Evolutionary conservation across 2,329 filamentous ascomycete species (phyloP).

Genomic region (Calonectria leucothoes): DNA sequence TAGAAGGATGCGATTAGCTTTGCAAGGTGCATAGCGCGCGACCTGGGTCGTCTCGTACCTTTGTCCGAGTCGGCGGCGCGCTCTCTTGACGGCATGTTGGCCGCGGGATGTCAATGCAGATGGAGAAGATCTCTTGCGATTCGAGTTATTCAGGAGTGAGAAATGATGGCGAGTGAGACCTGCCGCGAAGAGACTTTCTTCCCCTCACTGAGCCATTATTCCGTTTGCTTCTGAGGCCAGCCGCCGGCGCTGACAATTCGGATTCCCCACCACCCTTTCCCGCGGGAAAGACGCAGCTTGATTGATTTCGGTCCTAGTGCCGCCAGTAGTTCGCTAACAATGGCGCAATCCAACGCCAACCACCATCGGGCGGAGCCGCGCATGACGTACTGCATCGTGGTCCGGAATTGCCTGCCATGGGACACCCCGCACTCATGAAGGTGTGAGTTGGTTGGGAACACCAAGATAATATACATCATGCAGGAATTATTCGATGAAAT

Average conservation of each 20-base stretch:
- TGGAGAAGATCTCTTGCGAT: not conserved
- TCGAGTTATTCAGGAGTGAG: not conserved
- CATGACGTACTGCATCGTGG: not conserved
- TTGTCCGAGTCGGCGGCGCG: constrained; percentile 54
- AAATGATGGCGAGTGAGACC: not conserved
- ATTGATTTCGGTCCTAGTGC: constrained; percentile 2
- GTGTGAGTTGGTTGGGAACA: not conserved
- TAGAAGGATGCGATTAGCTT: constrained; percentile 47
- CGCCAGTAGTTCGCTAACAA: not conserved
- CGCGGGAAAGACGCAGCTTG: constrained; percentile 2
- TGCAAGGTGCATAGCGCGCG: constrained; percentile 8
- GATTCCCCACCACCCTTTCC: not conserved
- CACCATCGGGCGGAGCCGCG: not conserved
- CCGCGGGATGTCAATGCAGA: too few species aligned
- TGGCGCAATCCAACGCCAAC: not conserved
- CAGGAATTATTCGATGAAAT: not conserved
- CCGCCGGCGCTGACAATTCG: not conserved
- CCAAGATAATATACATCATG: not conserved
- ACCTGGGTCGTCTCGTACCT: constrained; percentile 38
- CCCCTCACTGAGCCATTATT: constrained; percentile 8
- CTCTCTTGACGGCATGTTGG: constrained; percentile 40
- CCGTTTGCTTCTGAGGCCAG: not conserved
- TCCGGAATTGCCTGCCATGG: not conserved
- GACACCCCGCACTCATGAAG: not conserved
- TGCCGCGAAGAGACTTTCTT: constrained; percentile 6